Evolutionary conservation across 208 protist genomes (phyloP), one percentile per base, ranked within the genome.

Genomic region (Leishmania amazonensis): DNA sequence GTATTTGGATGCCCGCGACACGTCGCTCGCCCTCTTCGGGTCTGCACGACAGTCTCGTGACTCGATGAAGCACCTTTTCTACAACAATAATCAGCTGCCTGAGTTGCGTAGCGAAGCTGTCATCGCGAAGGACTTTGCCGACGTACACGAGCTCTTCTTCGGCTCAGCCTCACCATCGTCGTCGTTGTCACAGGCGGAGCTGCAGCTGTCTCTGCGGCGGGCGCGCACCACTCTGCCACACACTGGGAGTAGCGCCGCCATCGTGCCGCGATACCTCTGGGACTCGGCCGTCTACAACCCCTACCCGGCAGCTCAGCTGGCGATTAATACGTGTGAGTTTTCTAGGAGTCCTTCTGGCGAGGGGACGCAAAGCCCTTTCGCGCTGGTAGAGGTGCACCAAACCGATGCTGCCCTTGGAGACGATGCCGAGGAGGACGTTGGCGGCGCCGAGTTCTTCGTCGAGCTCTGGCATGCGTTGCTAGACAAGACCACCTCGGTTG

Each of bases 1-100:
- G 42, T 98, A 98, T 83, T 82, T 96, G 31, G 92, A 98, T 65
- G 93, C 95, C 19, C 93, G 95, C 64, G 95, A 98, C 81, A 90
- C 92, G 28, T 91, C 95, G n/a, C 89, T 98, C 19, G 86, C 90
- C 42, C 88, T 98, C 45, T 98, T 97, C 81, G 95, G 95, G 57
- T 95, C 91, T 21, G 87, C 90, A 4, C 90, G 90, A 81, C 93
- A 93, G 70, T 94, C 93, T 13, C 90, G 95, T 35, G 95, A 98
- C 78, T 78, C 89, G 35, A 98, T 98, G 95, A 91, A 91, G 77
- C 84, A 98, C 77, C 86, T 98, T 24, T 98, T 93, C 79, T 94
- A 96, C 87, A 91, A 98, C 80, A 76, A 95, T 78, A 91, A 93
- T 72, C 81, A 86, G 35, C 88, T 96, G 68, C 92, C 88, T 15